Base-by-base conservation (phyloP, 257 asterid genomes). In the Nyctanthes arbortristis region DNA sequence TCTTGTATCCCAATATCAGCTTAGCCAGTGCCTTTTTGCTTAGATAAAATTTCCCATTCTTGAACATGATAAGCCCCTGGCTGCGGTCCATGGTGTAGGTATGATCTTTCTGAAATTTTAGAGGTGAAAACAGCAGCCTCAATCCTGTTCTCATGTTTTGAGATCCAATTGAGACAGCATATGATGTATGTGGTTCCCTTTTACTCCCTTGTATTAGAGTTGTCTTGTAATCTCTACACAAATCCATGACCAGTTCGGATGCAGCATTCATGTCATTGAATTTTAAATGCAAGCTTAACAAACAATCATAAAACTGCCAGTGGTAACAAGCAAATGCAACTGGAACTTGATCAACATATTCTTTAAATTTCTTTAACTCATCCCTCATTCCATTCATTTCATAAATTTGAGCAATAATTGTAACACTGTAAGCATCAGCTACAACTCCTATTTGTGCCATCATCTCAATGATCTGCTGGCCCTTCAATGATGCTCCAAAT, bases 181-280 rank as follows among this genome's bases (percentile, higher is more conserved):
- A 80, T 25, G 80, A 55, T 76, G 75, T 80, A 16, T 63, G 58
- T 20, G 70, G 76, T 39, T 78, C 85, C 52, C 24, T 55, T 72
- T 35, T 73, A 75, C 45, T 71, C 32, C 65, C 58, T 55, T 61
- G 74, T 16, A 43, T 13, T 4, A 34, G 52, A 63, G 47, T 56
- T 20, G 71, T 59, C 57, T 74, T 81, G 12, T 69, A 33, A 47
- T 28, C 18, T 65, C 65, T 37, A 61, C 74, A 80, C 61, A 93
- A 69, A 45, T 84, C 89, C 47, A 71, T 39, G 60, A 91, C 61
- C 54, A 93, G 95, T 31, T 81, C 72, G 56, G 90, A 91, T 61
- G 93, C 96, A 72, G 88, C 79, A 69, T 87, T 91, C 4, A 89
- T 67, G 71, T 93, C 99, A 47, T 84, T 77, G 79, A 89, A 86